Base-by-base conservation (phyloP, 306 rosid species). In the Luffa acutangula region DNA sequence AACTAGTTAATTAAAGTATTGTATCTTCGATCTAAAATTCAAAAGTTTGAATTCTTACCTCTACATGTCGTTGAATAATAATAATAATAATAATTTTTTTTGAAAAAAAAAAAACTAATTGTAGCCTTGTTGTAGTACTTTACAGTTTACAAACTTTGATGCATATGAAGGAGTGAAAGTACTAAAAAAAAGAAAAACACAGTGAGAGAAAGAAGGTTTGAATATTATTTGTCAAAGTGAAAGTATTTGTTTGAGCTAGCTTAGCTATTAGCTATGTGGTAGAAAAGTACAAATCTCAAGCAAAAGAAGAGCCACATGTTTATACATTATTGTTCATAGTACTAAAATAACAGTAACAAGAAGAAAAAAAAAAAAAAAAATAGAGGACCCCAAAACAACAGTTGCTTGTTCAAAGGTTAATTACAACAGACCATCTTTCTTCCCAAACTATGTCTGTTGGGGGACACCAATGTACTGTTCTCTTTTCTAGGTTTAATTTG, bases 281-380 rank as follows among this genome's bases (percentile, higher is more conserved):
- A 67, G 75, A 67, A 39, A 37, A 37, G 34, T 67, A 67, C 52
- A 67, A 34, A 65, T 43, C 36, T 7, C 14, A 69, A 69, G 42
- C 33, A 69, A 43, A 69, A 69, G 36, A 69, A n/a, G 52, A 42
- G 31, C 75, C 75, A 69, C 75, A 69, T 69, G 37, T 42, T 69
- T 69, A 20, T 42, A 5, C 34, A 69, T 39, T 69, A 69, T 39
- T 69, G 31, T 69, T 42, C 75, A 43, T 34, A 64, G 37, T 69
- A 69, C 75, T 11, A 4, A 69, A 69, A 39, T 37, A 42, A 69
- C 49, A 65, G 72, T 65, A 36, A 17, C 45, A 65, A 25, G 31
- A 25, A 25, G 1, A 25, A 25, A 25, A 25, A 25, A 25, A 63
- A 12, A 25, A 34, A 34, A 1, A 63, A 12, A 25, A 34, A 14